phyloP scores from a whole-genome alignment of 768 basidiomycete genomes.

The Chalciporus sphaerocephalus region DNA sequence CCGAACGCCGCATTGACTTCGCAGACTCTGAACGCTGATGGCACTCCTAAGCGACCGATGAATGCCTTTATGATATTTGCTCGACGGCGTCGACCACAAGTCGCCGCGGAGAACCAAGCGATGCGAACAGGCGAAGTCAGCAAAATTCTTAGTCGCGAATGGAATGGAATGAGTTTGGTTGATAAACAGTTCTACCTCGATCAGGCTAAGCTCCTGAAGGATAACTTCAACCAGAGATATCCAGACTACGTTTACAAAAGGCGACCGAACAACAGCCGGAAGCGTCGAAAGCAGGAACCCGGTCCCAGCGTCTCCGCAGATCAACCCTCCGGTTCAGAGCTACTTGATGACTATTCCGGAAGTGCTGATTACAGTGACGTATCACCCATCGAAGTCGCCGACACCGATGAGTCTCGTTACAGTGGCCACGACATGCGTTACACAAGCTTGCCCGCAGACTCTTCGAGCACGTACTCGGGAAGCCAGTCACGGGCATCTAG shows the following conservation, averaged over 20 bases:
- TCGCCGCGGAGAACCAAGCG: constrained; percentile 80
- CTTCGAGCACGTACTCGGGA: constrained; percentile 11
- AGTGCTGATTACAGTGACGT: constrained; percentile 35
- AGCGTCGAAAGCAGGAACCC: constrained; percentile 44
- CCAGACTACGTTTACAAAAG: constrained; percentile 89
- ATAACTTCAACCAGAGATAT: constrained; percentile 79
- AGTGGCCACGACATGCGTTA: constrained; percentile 21
- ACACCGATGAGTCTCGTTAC: constrained; percentile 19
- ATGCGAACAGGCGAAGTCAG: constrained; percentile 90
- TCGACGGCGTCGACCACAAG: constrained; percentile 74
- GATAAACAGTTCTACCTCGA: constrained; percentile 88
- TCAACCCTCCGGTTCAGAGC: constrained; percentile 28
- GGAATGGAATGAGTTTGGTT: constrained; percentile 76
- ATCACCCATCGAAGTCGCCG: constrained; percentile 36
- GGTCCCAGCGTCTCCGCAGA: constrained; percentile 29
- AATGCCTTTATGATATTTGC: constrained; percentile 95
- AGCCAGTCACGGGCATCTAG: constrained; percentile 18
- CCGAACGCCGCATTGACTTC: constrained; percentile 52
- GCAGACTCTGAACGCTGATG: constrained; percentile 80
- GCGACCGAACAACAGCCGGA: constrained; percentile 82
- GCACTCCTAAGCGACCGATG: constrained; percentile 88
- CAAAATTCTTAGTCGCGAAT: constrained; percentile 83
- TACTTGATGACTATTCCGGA: constrained; percentile 29
- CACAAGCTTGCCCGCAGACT: constrained; percentile 20
- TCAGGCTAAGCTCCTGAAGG: constrained; percentile 81